Percentiles rank a stretch among this genome's conserved stretches.
These are phyloP conservation scores for Wickerhamomyces queroliae DNA, from an alignment of 805 yeast genomes.

Conservation along the genomic window DNA sequence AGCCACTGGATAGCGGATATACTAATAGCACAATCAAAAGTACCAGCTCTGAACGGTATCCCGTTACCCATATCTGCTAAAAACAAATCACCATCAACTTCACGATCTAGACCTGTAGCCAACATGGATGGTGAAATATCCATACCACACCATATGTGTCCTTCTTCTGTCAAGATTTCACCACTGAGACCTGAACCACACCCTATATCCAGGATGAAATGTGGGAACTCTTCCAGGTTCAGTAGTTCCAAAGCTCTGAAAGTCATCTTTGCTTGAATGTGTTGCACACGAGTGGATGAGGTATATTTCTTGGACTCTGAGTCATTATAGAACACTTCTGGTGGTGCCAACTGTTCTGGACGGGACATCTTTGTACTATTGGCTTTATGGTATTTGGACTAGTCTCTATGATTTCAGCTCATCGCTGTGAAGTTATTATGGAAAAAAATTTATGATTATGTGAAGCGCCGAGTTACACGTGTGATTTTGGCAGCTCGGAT, in stretches of 20 bases:
- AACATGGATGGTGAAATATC: constrained; percentile 95
- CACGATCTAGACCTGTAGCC: constrained; percentile 89
- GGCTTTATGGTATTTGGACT: neutral
- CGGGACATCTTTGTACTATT: constrained; percentile 59
- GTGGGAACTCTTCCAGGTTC: constrained; percentile 59
- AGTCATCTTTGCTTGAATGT: constrained; percentile 97
- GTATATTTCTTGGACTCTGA: constrained; percentile 88
- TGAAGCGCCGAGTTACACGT: too few relatives aligned
- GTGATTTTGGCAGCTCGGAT: too few relatives aligned
- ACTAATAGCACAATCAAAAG: constrained; percentile 94
- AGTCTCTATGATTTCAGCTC: neutral
- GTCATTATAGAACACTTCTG: constrained; percentile 92
- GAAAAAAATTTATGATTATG: too few relatives aligned
- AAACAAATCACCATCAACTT: constrained; percentile 88
- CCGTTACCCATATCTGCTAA: constrained; percentile 92
- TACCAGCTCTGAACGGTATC: constrained; percentile 91
- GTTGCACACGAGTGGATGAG: constrained; percentile 92
- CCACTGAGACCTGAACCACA: constrained; percentile 98
- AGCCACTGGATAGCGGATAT: constrained; percentile 97
- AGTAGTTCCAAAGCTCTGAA: constrained; percentile 84
- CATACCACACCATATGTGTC: constrained; percentile 93
- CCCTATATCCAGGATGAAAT: constrained; percentile 83
- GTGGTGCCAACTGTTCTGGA: constrained; percentile 96
- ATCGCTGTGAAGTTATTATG: too few relatives aligned
- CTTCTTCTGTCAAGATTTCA: constrained; percentile 89